A percentile compares a stretch with the other conserved stretches of the same genome.
Evolutionary conservation across 2,329 filamentous ascomycete genomes (phyloP).

Genomic region (Hortaea werneckii): DNA sequence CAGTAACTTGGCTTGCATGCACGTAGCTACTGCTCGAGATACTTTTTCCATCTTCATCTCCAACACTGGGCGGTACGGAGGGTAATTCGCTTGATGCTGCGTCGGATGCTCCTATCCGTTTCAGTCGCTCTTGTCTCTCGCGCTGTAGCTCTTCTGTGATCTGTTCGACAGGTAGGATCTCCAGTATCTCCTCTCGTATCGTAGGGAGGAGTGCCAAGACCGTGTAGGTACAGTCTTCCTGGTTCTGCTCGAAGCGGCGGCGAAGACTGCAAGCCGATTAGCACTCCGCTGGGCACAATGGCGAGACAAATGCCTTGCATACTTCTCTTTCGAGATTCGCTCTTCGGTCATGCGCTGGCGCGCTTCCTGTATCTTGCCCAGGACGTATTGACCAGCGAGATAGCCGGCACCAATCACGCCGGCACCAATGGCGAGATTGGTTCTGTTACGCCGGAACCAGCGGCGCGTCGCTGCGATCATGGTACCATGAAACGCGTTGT

Average conservation of each 20-base stretch:
- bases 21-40: slow-evolving; percentile 69
- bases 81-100: slow-evolving; percentile 46
- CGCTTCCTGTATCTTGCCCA: slow-evolving; percentile 84
- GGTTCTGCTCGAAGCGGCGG: slow-evolving; percentile 95
- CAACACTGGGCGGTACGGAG: slow-evolving; percentile 55
- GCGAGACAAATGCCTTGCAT: slow-evolving; percentile 20
- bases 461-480: slow-evolving; percentile 63
- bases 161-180: slow-evolving; percentile 79
- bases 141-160: slow-evolving; percentile 90
- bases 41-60: slow-evolving; percentile 75
- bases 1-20: slow-evolving; percentile 66
- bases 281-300: slow-evolving; percentile 4
- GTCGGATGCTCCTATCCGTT: slow-evolving; percentile 40
- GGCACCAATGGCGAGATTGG: slow-evolving; percentile 75
- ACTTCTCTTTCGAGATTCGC: slow-evolving; percentile 95
- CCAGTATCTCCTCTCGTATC: slow-evolving; percentile 78
- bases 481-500: slow-evolving; percentile 9
- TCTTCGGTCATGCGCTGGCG: slow-evolving; percentile 95
- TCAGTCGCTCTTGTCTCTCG: slow-evolving; percentile 67
- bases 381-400: slow-evolving; percentile 81
- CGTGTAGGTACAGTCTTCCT: slow-evolving; percentile 96
- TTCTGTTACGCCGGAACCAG: slow-evolving; percentile 89
- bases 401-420: slow-evolving; percentile 86
- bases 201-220: slow-evolving; percentile 92
- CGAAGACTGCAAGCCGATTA: slow-evolving; percentile 54